phyloP scores from a whole-genome alignment of 495 filamentous ascomycete genomes.

The Letharia columbiana region DNA sequence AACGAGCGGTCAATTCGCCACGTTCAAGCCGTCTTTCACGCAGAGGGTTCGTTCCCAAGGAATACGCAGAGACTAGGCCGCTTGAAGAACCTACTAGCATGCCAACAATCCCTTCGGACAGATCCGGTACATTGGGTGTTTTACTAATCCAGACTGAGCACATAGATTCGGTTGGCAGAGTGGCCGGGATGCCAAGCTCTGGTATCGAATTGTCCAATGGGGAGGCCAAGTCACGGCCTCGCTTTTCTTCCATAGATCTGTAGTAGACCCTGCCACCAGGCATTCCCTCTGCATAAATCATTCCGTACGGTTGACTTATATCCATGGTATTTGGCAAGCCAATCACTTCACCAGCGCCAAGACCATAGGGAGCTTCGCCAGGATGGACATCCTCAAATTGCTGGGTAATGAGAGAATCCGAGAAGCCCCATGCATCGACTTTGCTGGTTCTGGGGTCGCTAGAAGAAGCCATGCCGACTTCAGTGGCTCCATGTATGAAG shows the following conservation, averaged over 20 bases:
- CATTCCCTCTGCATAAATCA: slow-evolving; percentile 76
- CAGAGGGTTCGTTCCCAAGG: slow-evolving; percentile 58
- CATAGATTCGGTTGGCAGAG: slow-evolving; percentile 54
- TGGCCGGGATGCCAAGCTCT: slow-evolving; percentile 61
- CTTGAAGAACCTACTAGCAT: slow-evolving; percentile 78
- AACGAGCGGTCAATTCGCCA: slow-evolving; percentile 73
- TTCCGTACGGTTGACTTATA: slow-evolving; percentile 73
- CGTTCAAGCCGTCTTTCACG: slow-evolving; percentile 57
- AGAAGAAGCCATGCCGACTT: slow-evolving; percentile 59
- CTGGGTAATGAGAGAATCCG: slow-evolving; percentile 61
- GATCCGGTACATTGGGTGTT: slow-evolving; percentile 55
- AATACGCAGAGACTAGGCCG: slow-evolving; percentile 77
- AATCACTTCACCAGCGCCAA: slow-evolving; percentile 65
- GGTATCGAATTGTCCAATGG: slow-evolving; percentile 42
- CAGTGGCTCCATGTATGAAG: slow-evolving; percentile 73
- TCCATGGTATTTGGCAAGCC: slow-evolving; percentile 80
- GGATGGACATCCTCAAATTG: slow-evolving; percentile 71
- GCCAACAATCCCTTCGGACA: slow-evolving; percentile 69
- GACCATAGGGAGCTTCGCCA: slow-evolving; percentile 64
- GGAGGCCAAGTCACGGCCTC: slow-evolving; percentile 62
- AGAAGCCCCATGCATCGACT: slow-evolving; percentile 75
- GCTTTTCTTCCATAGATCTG: slow-evolving; percentile 62
- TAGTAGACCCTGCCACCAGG: slow-evolving; percentile 73
- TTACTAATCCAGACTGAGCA: slow-evolving; percentile 91
- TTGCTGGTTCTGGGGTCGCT: slow-evolving; percentile 71